phyloP scores from a whole-genome alignment of 768 basidiomycete genomes.

The Lactarius indigo region DNA sequence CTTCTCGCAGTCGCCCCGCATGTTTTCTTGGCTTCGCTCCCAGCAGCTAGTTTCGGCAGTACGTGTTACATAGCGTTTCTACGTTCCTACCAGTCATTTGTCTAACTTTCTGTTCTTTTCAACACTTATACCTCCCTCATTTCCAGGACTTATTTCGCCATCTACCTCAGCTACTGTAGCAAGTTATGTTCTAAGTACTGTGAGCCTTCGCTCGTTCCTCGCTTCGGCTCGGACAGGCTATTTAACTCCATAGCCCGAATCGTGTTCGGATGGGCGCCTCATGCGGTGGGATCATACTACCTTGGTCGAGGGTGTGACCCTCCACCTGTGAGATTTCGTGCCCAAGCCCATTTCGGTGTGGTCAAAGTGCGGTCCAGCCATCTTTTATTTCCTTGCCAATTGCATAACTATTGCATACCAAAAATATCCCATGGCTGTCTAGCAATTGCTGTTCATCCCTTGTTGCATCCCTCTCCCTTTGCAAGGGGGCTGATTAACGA shows the following conservation, averaged over 20 bases:
- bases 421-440: background rate
- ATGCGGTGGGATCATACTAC: background rate
- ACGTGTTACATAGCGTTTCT: conserved; percentile 1
- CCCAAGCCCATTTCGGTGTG: background rate
- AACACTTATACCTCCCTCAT: conserved; percentile 37
- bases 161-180: conserved; percentile 40
- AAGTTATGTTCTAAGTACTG: too few species aligned
- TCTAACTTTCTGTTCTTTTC: conserved; percentile 55
- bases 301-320: conserved; percentile 1
- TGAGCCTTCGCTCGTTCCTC: too few species aligned
- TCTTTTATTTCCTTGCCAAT: background rate
- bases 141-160: conserved; percentile 40
- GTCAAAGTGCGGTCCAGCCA: background rate
- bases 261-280: background rate
- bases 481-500: too few species aligned
- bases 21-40: conserved; percentile 2
- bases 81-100: background rate
- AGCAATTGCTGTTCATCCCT: too few species aligned
- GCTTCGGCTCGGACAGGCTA: too few species aligned
- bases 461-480: too few species aligned
- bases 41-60: conserved; percentile 3
- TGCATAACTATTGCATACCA: too few species aligned
- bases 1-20: conserved; percentile 13
- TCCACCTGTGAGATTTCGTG: background rate
- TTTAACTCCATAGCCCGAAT: background rate